Evolutionary conservation across 2,329 filamentous ascomycete genomes (phyloP).

Genomic region (Alternaria incomplexa): DNA sequence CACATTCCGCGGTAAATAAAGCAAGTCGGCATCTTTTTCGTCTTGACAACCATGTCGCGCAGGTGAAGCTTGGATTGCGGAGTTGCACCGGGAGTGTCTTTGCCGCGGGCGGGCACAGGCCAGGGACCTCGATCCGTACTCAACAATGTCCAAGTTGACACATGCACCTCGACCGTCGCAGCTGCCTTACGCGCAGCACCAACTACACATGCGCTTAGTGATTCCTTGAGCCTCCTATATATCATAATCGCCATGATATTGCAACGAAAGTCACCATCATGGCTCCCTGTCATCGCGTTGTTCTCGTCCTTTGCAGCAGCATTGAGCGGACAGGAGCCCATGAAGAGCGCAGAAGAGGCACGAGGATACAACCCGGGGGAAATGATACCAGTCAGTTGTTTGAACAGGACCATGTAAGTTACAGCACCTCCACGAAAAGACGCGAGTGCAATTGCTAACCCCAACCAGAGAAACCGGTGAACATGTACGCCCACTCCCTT

Average conservation of each 20-base stretch:
- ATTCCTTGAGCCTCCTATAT: not conserved
- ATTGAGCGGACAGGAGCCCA: conserved; percentile 51
- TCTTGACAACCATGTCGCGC: not conserved
- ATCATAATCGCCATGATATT: not conserved
- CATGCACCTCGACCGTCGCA: conserved; percentile 4
- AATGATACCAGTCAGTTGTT: conserved; percentile 58
- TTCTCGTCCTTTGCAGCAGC: conserved; percentile 45
- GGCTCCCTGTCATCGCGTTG: conserved; percentile 36
- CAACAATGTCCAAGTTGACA: conserved; percentile 14
- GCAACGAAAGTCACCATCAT: not conserved
- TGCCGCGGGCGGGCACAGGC: conserved; percentile 8
- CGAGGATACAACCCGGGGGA: conserved; percentile 57
- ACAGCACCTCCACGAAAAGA: not conserved
- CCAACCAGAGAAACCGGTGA: conserved; percentile 80
- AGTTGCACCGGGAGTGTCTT: conserved; percentile 7
- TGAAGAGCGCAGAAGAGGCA: conserved; percentile 42
- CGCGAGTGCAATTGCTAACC: conserved; percentile 10
- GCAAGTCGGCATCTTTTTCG: not conserved
- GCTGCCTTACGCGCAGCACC: not conserved
- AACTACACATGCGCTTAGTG: not conserved
- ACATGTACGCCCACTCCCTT: conserved; percentile 58
- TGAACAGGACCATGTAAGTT: conserved; percentile 59
- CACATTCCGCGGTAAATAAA: not conserved
- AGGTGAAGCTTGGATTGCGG: not conserved
- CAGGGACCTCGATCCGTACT: conserved; percentile 2